Base-by-base conservation (phyloP, 148 eudicot species). In the Camellia granthamiana region DNA sequence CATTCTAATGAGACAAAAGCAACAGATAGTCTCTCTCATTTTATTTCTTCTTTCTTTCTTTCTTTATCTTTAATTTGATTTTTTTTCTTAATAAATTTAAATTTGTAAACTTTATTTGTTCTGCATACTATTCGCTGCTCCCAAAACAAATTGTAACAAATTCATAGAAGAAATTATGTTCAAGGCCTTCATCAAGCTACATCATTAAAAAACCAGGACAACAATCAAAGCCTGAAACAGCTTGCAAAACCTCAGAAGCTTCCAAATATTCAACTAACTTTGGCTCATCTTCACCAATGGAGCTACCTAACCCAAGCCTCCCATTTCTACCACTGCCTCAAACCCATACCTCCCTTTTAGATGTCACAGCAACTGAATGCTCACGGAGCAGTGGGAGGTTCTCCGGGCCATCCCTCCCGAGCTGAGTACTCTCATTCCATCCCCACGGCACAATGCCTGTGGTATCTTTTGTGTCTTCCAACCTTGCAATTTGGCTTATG, bases 311-410 rank as follows among this genome's bases (percentile, higher is more conserved):
- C 77, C 98, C 98, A 11, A 95, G 97, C 86, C 97, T 85, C 4
- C 98, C 98, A 77, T 88, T 95, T 80, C 84, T 91, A 83, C 97
- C 98, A 72, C 96, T 90, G 69, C 97, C 98, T 97, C 98, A 95
- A 80, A 75, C 84, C 94, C 91, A 93, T 44, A 91, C 73, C 85
- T 92, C 90, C 21, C 90, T 84, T 11, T 83, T 77, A 5, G 81
- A 78, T 19, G 93, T 93, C 23, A 93, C 77, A 75, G 91, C 92
- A 56, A 92, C 72, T 21, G 98, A 90, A 86, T 95, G 98, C 56
- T 80, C 97, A 21, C 98, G 89, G 21, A 55, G 73, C 66, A 77
- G 38, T 0, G 98, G 97, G 55, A 87, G 58, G 85, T 81, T 85
- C 41, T 85, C 88, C 1, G 86, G 88, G n/a, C 98, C 97, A 46